These are phyloP conservation scores for Stephanodiscus triporus DNA, from an alignment of 108 stramenopile genomes.

Conservation along the genomic window DNA sequence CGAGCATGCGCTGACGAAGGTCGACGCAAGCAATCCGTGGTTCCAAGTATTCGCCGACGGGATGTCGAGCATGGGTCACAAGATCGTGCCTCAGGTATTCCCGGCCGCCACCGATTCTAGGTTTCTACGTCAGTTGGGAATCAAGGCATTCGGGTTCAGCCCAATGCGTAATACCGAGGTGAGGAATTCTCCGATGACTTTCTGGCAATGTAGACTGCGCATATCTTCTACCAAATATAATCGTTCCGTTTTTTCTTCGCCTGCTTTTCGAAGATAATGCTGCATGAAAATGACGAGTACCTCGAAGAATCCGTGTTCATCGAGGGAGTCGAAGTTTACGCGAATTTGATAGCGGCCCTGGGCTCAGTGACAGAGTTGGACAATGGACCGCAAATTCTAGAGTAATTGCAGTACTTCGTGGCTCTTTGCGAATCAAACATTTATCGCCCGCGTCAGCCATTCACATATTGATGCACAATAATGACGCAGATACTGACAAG, in stretches of 20 bases:
- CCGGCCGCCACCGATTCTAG: conserved; percentile 96
- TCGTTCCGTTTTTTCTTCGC: not conserved
- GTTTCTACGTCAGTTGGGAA: conserved; percentile 86
- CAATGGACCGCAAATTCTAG: not conserved
- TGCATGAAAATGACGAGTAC: conserved; percentile 98
- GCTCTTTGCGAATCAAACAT: too few relatives aligned
- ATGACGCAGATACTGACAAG: too few relatives aligned
- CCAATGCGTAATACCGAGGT: conserved; percentile 91
- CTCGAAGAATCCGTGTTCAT: conserved; percentile 84
- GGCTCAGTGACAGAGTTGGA: conserved; percentile 30
- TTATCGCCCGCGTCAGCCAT: too few relatives aligned
- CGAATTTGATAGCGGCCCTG: conserved; percentile 73
- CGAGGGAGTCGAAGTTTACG: conserved; percentile 92
- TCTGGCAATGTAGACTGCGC: not conserved
- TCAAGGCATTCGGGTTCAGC: conserved; percentile 93
- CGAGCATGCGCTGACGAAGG: conserved; percentile 67
- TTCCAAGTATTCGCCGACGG: conserved; percentile 81
- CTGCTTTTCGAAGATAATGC: conserved; percentile 67
- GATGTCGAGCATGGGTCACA: conserved; percentile 62
- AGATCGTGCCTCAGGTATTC: conserved; percentile 89
- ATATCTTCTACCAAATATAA: not conserved
- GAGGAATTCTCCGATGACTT: not conserved
- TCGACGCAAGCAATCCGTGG: conserved; percentile 90
- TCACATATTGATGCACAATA: too few relatives aligned
- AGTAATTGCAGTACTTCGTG: too few relatives aligned